These are phyloP conservation scores for Penicillium sp. DNA, from an alignment of 2,329 filamentous ascomycete species.

Conservation along the genomic window DNA sequence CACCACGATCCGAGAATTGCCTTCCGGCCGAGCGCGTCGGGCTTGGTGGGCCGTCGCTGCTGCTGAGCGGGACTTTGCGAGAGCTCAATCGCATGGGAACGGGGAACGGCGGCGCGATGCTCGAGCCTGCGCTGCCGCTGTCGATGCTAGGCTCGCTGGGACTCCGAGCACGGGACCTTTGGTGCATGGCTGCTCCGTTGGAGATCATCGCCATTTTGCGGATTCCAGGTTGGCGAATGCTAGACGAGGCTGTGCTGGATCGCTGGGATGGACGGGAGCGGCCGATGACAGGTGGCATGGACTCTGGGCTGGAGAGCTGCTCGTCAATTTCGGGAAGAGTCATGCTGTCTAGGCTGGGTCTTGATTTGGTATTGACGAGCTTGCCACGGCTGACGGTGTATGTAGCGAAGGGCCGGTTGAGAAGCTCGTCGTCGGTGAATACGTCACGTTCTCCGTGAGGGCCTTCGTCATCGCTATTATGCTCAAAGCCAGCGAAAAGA, in stretches of 20 bases:
- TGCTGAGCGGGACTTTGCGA: conserved; percentile 66
- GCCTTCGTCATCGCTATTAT: conserved; percentile 57
- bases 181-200: conserved; percentile 71
- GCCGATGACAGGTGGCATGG: conserved; percentile 25
- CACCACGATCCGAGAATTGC: conserved; percentile 57
- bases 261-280: conserved; percentile 28
- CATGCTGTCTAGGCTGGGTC: conserved; percentile 35
- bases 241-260: conserved; percentile 41
- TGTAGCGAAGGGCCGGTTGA: conserved; percentile 47
- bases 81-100: conserved; percentile 90
- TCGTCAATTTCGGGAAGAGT: conserved; percentile 42
- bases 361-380: conserved; percentile 40
- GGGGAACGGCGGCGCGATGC: conserved; percentile 73
- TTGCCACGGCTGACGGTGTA: conserved; percentile 47
- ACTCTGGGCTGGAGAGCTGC: conserved; percentile 34
- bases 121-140: conserved; percentile 39
- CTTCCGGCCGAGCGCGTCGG: conserved; percentile 66
- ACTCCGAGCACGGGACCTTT: conserved; percentile 61
- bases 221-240: conserved; percentile 61
- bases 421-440: conserved; percentile 48
- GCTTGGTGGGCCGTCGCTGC: conserved; percentile 76
- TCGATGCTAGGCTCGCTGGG: conserved; percentile 49
- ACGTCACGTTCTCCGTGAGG: conserved; percentile 32
- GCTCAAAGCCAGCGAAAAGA: conserved; percentile 83
- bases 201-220: conserved; percentile 79